Conservation (phyloP, 2,329 filamentous ascomycete genomes). For the Huntiella omanensis region DNA sequence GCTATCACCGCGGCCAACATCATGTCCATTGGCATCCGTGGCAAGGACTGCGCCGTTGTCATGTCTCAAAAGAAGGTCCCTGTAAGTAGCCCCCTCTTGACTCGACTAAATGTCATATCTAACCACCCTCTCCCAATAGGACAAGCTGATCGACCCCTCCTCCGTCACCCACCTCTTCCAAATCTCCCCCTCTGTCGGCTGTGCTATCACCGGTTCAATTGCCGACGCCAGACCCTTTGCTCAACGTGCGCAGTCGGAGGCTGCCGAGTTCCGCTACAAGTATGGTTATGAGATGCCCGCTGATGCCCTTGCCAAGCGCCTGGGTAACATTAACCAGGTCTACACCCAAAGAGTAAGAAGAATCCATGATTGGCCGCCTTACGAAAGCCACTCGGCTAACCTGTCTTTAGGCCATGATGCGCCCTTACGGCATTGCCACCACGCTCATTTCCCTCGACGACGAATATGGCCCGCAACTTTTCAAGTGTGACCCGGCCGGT, state of each 20-base stretch:
- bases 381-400: neutral
- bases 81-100: conserved; percentile 35
- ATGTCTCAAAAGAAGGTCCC: conserved; percentile 99
- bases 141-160: conserved; percentile 95
- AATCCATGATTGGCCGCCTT: neutral
- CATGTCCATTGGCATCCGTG: conserved; percentile 87
- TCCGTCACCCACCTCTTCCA: conserved; percentile 97
- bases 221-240: conserved; percentile 90
- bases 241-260: conserved; percentile 82
- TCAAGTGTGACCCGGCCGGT: conserved; percentile 94
- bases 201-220: conserved; percentile 97
- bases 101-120: neutral
- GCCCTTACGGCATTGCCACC: conserved; percentile 85
- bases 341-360: conserved; percentile 77
- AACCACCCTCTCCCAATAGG: conserved; percentile 31
- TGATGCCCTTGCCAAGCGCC: conserved; percentile 84
- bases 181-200: conserved; percentile 87
- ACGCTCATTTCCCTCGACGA: conserved; percentile 88
- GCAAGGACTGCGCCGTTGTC: conserved; percentile 93
- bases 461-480: conserved; percentile 83
- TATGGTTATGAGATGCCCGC: conserved; percentile 99
- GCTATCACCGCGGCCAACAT: conserved; percentile 98
- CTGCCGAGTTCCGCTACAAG: conserved; percentile 96
- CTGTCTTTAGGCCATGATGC: conserved; percentile 64
- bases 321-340: conserved; percentile 98